A percentile compares a stretch with the other conserved stretches of the same genome.
phyloP scores from a whole-genome alignment of 179 eudicot species.

The Carnegiea gigantea region DNA sequence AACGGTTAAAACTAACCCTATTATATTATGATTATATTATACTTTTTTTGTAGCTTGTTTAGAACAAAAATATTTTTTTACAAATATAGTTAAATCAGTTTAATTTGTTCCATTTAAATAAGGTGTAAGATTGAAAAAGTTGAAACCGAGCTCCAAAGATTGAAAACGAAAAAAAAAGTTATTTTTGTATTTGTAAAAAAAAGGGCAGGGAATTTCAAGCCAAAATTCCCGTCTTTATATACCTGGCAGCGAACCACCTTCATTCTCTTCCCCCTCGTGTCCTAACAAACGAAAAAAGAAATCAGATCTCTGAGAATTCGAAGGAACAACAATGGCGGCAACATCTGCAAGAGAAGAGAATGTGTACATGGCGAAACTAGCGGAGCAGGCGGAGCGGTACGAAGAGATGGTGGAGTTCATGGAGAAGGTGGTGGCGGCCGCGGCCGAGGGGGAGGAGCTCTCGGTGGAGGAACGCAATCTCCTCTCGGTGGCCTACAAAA shows the following conservation, averaged over 20 bases:
- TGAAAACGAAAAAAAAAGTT: too few species aligned
- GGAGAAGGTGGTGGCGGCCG: constrained; percentile 50
- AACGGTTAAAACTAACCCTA: too few species aligned
- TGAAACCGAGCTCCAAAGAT: too few species aligned
- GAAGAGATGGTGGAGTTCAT: constrained; percentile 69
- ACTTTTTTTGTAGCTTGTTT: too few species aligned
- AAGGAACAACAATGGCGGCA: constrained; percentile 24
- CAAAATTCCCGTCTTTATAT: not conserved
- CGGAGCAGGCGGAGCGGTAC: constrained; percentile 75
- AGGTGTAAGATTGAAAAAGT: too few species aligned
- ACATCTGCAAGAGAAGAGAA: constrained; percentile 44
- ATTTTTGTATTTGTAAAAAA: too few species aligned
- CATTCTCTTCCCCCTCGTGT: not conserved
- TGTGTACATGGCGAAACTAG: constrained; percentile 62
- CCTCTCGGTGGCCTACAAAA: constrained; percentile 69
- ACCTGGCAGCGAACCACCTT: not conserved
- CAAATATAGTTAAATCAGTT: too few species aligned
- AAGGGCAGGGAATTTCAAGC: too few species aligned
- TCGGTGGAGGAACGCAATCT: constrained; percentile 68
- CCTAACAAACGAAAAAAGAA: not conserved
- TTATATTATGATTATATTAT: too few species aligned
- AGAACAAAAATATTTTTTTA: too few species aligned
- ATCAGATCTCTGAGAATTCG: not conserved
- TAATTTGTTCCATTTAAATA: too few species aligned
- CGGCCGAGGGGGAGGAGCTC: constrained; percentile 42